Evolutionary conservation across 352 stramenopile genomes (phyloP), one percentile per base, ranked within the genome.

Genomic region (Pythium plurisporium): DNA sequence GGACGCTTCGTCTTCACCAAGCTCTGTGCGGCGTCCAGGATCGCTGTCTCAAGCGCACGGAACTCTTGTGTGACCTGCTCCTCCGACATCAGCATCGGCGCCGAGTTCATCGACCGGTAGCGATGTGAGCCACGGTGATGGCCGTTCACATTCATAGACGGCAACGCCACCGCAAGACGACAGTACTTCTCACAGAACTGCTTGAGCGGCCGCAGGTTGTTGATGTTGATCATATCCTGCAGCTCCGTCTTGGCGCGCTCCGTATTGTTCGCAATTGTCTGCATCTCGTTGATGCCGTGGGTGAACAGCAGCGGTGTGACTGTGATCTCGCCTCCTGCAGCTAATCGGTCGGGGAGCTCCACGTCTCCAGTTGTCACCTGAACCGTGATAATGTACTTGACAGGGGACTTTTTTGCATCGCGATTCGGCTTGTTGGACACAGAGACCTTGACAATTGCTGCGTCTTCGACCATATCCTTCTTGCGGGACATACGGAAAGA

Each of bases 271-370:
- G 89, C 89, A 42, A 98, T 89, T 14, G 90, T 97, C 73, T 97
- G 90, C 86, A 95, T 96, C 67, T 97, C 92, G 64, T 98, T 98
- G 65, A 98, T 97, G 30, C 92, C 91, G 50, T 97, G 86, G 6
- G 86, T 94, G 55, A 95, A 92, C n/a, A 95, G 54, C 20, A 93
- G 50, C 2, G 85, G 82, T n/a, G 79, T 93, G 36, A 95, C 81
- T 14, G 79, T 67, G 60, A 95, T 91, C 65, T 93, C 79, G 4
- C 85, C 85, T 34, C 82, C 81, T 3, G 55, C 55, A 17, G 81
- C 78, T 6, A 95, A 58, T 25, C 81, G 75, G 27, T 91, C 76
- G 3, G 85, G 85, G 17, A 95, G 44, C 47, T 92, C 82, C 5
- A 92, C 79, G 26, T 92, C 82, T 17, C 65, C 78, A 2, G 78